A percentile compares a stretch with the other conserved stretches of the same genome.
Conservation (phyloP, 163 green algal genomes). For the Scenedesmus sp. region DNA sequence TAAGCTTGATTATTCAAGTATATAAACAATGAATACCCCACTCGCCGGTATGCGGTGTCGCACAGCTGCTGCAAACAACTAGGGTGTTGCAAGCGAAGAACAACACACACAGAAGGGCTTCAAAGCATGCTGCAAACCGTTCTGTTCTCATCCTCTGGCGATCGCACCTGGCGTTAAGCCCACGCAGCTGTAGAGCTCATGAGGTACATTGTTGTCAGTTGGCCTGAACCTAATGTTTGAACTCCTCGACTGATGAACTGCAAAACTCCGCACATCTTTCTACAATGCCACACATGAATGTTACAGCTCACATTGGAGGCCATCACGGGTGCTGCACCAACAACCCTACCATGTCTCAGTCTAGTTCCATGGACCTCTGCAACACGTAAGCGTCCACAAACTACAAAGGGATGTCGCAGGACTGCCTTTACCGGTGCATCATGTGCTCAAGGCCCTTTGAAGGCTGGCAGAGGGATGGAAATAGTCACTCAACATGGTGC, state of each 20-base stretch:
- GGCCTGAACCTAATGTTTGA: not conserved
- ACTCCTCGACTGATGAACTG: not conserved
- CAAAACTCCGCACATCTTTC: not conserved
- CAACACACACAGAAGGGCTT: not conserved
- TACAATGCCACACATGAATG: no score
- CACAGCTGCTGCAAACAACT: not conserved
- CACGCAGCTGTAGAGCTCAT: not conserved
- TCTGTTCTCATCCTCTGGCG: not conserved
- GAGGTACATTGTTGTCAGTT: not conserved
- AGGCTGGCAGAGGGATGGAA: no score
- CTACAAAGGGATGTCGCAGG: no score
- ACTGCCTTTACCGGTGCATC: no score
- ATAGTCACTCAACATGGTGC: no score
- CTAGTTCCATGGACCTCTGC: no score
- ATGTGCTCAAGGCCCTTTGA: no score
- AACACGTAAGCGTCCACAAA: no score
- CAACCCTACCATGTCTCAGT: no score
- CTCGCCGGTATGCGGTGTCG: not conserved
- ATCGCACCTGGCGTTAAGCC: slow-evolving; percentile 9
- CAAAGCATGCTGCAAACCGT: not conserved
- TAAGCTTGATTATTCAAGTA: not conserved
- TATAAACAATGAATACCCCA: not conserved
- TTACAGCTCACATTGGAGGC: not conserved
- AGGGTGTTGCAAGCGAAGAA: not conserved
- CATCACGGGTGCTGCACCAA: no score